Evolutionary conservation across 1,284 basidiomycete species (phyloP), one percentile per base, ranked within the genome.

Genomic region (Marasmius fiardii): DNA sequence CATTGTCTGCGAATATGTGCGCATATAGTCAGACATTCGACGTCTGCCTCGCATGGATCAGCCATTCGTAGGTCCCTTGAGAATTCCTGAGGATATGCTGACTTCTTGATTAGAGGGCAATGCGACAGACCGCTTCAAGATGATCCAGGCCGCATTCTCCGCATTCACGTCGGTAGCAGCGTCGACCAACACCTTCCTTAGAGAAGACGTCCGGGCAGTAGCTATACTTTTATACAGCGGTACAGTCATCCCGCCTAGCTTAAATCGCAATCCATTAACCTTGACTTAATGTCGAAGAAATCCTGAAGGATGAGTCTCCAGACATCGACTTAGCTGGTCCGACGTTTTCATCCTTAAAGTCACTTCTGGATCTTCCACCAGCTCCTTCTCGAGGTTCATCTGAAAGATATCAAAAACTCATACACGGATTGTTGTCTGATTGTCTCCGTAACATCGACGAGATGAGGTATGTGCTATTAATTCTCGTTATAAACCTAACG

Each of bases 361-460:
- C 76, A 1, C 68, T 96, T 47, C 74, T 95, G 16, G 84, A 87
- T 54, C 70, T 83, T 47, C 78, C 81, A 0, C 60, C 67, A 16
- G 43, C 62, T 14, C 43, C 69, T 62, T 51, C 62, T 65, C 48
- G 69, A 52, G 63, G 74, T 60, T 68, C 69, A 50, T 44, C 34
- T 10, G 59, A 62, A 18, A 53, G 64, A 61, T 31, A 65, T 62
- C 20, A 64, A 67, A 51, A 76, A 78, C 74, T 93, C 4, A 72
- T 97, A 0, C 94, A 98, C 65, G 94, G 93, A 5, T 74, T 98
- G 35, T 71, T 98, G 10, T 95, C 93, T 0, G 81, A 88, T 1
- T 94, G 92, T 66, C 71, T 99, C 37, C 74, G 88, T 52, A 92
- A 95, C 64, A 80, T 98, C 21, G 94, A 98, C 63, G 93, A 91